A percentile compares a stretch with the other conserved stretches of the same genome.
phyloP scores from a whole-genome alignment of 2,329 filamentous ascomycete genomes.

The Penicillium sp. region DNA sequence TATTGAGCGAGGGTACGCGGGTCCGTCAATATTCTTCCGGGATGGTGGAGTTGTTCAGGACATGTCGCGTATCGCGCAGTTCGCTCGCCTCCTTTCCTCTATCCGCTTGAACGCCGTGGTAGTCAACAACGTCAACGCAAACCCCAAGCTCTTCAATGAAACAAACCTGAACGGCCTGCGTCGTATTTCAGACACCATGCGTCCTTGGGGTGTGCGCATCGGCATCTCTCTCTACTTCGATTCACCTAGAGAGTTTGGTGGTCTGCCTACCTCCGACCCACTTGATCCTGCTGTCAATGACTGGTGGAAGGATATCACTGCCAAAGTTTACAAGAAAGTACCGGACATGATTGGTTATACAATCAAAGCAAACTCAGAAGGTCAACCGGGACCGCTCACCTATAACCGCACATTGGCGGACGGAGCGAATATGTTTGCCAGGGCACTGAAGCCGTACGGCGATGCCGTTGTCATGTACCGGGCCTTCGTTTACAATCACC shows the following conservation, averaged over 20 bases:
- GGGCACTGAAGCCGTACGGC: conserved; percentile 56
- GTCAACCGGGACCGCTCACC: conserved; percentile 66
- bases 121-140: conserved; percentile 72
- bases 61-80: conserved; percentile 59
- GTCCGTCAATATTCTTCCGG: conserved; percentile 67
- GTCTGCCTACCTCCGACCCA: conserved; percentile 64
- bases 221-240: conserved; percentile 69
- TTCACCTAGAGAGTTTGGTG: conserved; percentile 58
- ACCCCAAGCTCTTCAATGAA: conserved; percentile 56
- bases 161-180: conserved; percentile 62
- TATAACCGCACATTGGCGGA: conserved; percentile 70
- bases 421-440: conserved; percentile 68
- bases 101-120: conserved; percentile 66
- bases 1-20: conserved; percentile 68
- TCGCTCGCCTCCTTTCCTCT: conserved; percentile 66
- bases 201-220: conserved; percentile 66
- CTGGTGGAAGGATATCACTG: conserved; percentile 64
- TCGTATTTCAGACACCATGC: conserved; percentile 63
- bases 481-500: conserved; percentile 67
- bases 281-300: conserved; percentile 58
- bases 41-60: conserved; percentile 57
- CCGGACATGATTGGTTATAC: conserved; percentile 69
- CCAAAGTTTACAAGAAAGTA: conserved; percentile 59
- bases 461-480: conserved; percentile 66
- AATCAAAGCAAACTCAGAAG: conserved; percentile 71